Conservation (phyloP, 2,329 filamentous ascomycete genomes). For the Bipolaris bicolor region DNA sequence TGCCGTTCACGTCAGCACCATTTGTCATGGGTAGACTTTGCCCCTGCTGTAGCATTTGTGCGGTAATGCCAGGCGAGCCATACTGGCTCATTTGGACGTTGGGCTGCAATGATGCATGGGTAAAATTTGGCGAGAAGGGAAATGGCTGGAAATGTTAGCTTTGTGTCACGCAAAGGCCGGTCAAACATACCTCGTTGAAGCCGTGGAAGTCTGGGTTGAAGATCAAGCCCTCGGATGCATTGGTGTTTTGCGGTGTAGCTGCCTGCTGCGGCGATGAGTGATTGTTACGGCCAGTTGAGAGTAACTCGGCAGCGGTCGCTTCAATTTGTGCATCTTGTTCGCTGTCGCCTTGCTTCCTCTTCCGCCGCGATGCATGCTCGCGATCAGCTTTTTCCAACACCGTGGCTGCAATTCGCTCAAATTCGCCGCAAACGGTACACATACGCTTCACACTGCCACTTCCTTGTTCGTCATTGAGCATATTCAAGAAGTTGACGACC, state of each 20-base stretch:
- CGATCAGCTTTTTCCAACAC: slow-evolving; percentile 92
- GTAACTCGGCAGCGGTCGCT: slow-evolving; percentile 45
- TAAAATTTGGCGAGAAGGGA: slow-evolving; percentile 50
- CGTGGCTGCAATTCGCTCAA: slow-evolving; percentile 88
- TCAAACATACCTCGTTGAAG: slow-evolving; percentile 45
- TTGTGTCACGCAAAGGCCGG: neutral
- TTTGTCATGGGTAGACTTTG: slow-evolving; percentile 33
- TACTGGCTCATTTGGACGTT: slow-evolving; percentile 37
- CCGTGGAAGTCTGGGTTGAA: slow-evolving; percentile 46
- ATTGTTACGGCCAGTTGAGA: slow-evolving; percentile 38
- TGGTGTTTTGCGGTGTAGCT: slow-evolving; percentile 25
- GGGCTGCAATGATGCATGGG: slow-evolving; percentile 45
- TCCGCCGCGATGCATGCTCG: slow-evolving; percentile 78
- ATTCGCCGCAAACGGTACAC: slow-evolving; percentile 93
- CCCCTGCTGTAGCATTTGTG: slow-evolving; percentile 40
- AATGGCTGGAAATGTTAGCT: slow-evolving; percentile 43
- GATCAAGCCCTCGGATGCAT: slow-evolving; percentile 32
- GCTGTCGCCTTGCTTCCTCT: slow-evolving; percentile 75
- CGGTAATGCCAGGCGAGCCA: slow-evolving; percentile 40
- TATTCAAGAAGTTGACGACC: slow-evolving; percentile 89
- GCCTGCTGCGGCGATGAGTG: slow-evolving; percentile 37
- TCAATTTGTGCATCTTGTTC: slow-evolving; percentile 49
- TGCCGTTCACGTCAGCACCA: slow-evolving; percentile 28
- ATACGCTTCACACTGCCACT: slow-evolving; percentile 92
- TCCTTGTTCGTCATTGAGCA: slow-evolving; percentile 85